phyloP scores from a whole-genome alignment of 495 filamentous ascomycete species.

The Schizothecium vesticola region DNA sequence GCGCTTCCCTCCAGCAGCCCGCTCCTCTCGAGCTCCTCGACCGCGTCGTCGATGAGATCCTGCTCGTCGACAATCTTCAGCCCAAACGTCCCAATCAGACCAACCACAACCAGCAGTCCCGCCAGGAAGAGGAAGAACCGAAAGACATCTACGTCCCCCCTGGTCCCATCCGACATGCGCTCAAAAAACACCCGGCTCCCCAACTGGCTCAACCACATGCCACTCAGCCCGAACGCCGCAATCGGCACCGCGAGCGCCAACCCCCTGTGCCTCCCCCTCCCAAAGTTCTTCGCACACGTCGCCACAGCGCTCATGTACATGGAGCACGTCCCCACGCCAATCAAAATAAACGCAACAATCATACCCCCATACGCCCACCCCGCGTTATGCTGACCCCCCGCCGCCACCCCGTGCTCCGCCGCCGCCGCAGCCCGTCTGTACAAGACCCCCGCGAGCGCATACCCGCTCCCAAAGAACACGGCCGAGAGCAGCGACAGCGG shows the following conservation, averaged over 20 bases:
- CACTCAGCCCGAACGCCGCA: conserved; percentile 84
- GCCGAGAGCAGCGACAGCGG: conserved; percentile 67
- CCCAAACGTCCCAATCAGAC: conserved; percentile 66
- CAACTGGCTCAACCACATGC: conserved; percentile 91
- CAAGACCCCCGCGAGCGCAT: conserved; percentile 73
- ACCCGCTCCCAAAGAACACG: conserved; percentile 70
- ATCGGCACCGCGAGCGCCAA: conserved; percentile 87
- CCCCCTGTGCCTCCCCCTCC: conserved; percentile 78
- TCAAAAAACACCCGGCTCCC: conserved; percentile 74
- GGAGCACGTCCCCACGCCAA: conserved; percentile 75
- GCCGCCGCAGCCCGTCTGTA: conserved; percentile 58
- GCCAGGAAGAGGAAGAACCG: conserved; percentile 80
- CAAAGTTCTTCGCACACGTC: conserved; percentile 96
- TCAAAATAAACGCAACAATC: conserved; percentile 71
- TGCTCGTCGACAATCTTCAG: conserved; percentile 58
- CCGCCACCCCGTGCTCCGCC: conserved; percentile 1
- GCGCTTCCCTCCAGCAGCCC: conserved; percentile 63
- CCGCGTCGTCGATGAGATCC: conserved; percentile 78
- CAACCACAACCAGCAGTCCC: conserved; percentile 58
- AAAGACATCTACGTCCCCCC: conserved; percentile 80
- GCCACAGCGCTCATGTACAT: conserved; percentile 88
- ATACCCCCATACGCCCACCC: conserved; percentile 66
- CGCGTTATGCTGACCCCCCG: not conserved
- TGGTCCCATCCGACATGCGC: conserved; percentile 50
- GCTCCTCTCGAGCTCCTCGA: conserved; percentile 78